A percentile compares a stretch with the other conserved stretches of the same genome.
Evolutionary conservation across 2,329 filamentous ascomycete genomes (phyloP).

Genomic region (Aspergillus fructus): DNA sequence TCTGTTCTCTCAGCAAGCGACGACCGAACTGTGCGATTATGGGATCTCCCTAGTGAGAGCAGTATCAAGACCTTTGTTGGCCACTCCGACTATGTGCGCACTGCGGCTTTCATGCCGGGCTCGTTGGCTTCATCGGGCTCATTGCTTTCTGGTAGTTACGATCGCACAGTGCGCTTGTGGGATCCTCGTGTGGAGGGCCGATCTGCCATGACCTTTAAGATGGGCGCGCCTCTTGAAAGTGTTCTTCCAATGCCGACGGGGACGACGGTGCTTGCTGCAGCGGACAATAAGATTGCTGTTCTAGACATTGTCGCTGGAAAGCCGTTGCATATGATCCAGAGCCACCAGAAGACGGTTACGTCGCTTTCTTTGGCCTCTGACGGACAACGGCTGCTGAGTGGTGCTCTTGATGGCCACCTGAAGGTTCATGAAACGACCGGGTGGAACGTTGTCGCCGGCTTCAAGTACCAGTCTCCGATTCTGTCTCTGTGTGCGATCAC

Average conservation of each 20-base stretch:
- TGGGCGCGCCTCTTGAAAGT: constrained; percentile 81
- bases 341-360: constrained; percentile 97
- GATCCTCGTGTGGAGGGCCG: constrained; percentile 72
- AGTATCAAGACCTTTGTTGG: constrained; percentile 78
- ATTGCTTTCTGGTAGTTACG: constrained; percentile 88
- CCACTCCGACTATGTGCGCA: constrained; percentile 89
- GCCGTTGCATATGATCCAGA: constrained; percentile 80
- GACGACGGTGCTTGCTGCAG: constrained; percentile 79
- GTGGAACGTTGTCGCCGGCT: constrained; percentile 95
- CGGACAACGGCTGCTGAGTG: constrained; percentile 77
- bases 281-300: constrained; percentile 84
- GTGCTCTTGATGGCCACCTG: constrained; percentile 90
- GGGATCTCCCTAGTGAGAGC: constrained; percentile 83
- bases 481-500: constrained; percentile 77
- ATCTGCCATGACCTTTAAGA: constrained; percentile 90
- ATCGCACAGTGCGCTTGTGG: constrained; percentile 91
- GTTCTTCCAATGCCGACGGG: constrained; percentile 86
- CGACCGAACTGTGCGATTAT: constrained; percentile 86
- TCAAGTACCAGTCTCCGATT: constrained; percentile 90
- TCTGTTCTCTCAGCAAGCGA: constrained; percentile 86
- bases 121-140: constrained; percentile 63
- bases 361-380: constrained; percentile 78
- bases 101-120: constrained; percentile 78
- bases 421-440: constrained; percentile 92
- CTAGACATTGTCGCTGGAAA: constrained; percentile 90